Base-by-base conservation (phyloP, 805 yeast genomes). In the Saccharomycopsis javanensis region DNA sequence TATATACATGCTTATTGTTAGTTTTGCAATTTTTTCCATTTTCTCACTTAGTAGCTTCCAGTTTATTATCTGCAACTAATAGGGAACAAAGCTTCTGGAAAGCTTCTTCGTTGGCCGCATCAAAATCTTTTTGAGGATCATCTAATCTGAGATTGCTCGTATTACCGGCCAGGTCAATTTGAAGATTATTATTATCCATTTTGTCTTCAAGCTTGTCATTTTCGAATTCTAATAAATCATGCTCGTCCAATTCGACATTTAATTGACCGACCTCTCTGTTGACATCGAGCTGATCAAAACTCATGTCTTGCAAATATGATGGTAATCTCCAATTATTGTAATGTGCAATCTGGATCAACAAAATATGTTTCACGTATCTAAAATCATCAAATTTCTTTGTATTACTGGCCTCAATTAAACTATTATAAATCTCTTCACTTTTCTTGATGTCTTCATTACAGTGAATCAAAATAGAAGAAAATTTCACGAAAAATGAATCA, bases 361-460 rank as follows among this genome's bases (percentile, higher is more conserved):
- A 31, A 15, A 53, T 54, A 56, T 57, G 62, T 38, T 42, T 56
- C 11, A 46, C 60, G 70, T 30, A 60, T 66, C 76, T 56, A 73
- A 65, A 58, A 72, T 68, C 53, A 74, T 65, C 23, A 3, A 42
- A 42, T 5, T 20, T 23, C 6, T 15, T 20, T 63, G n/a, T n/a
- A n/a, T 75, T 73, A 57, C 48, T 53, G 30, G 50, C 8, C 7
- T 56, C 45, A 20, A 46, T 54, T n/a, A 59, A 25, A 4, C 46
- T 34, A 35, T 48, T 18, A 28, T 33, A 59, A 48, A 45, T 54
- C 18, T 50, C 34, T 16, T 42, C 31, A 28, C 59, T 55, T 15
- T 33, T 16, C 8, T 56, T 54, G 16, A 42, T 28, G 20, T 50
- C 20, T 5, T 52, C 23, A 5, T 56, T 55, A 20, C 34, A 53